These are phyloP conservation scores for Vachellia pachyceras DNA, from an alignment of 306 rosid genomes.

Conservation along the genomic window DNA sequence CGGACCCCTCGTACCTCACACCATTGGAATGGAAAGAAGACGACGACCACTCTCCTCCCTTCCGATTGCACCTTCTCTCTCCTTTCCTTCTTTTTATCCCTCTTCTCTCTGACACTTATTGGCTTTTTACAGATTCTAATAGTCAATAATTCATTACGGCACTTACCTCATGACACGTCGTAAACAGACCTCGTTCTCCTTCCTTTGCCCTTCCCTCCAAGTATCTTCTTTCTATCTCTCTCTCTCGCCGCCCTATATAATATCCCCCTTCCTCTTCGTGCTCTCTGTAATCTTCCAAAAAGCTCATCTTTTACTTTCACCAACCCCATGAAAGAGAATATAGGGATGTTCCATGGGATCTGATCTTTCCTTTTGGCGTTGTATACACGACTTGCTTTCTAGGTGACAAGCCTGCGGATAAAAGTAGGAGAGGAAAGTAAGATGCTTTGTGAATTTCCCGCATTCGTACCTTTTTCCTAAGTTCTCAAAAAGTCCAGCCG, in stretches of 20 bases:
- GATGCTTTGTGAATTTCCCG: constrained; percentile 17
- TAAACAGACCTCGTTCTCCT: too few relatives aligned
- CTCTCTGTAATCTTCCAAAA: constrained; percentile 5
- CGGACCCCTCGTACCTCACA: too few relatives aligned
- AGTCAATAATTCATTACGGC: too few relatives aligned
- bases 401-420: constrained; percentile 32
- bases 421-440: background rate
- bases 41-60: too few relatives aligned
- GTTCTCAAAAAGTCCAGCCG: background rate
- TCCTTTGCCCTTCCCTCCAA: background rate
- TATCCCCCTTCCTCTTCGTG: background rate
- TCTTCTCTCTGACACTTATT: background rate
- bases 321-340: background rate
- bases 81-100: too few relatives aligned
- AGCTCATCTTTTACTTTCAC: constrained; percentile 39
- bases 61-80: too few relatives aligned
- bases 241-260: background rate
- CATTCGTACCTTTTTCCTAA: background rate
- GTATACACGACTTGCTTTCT: constrained; percentile 49
- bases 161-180: background rate
- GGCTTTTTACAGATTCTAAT: background rate
- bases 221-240: constrained; percentile 34
- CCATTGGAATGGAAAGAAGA: too few relatives aligned
- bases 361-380: constrained; percentile 69
- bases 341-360: constrained; percentile 54